These are phyloP conservation scores for Parastagonospora nodorum DNA, from an alignment of 2,329 filamentous ascomycete genomes.

Conservation along the genomic window DNA sequence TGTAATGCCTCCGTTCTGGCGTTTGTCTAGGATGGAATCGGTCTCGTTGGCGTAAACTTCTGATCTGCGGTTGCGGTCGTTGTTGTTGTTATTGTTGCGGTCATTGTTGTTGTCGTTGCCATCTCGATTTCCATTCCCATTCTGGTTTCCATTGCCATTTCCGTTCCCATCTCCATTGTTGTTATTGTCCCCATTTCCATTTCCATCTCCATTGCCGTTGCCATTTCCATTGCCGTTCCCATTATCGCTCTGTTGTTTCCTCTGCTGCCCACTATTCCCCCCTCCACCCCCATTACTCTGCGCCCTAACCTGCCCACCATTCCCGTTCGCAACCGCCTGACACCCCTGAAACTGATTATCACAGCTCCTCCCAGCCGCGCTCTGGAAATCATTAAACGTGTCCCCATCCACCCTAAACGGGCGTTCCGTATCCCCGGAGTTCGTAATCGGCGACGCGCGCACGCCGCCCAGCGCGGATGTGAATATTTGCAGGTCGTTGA, in stretches of 20 bases:
- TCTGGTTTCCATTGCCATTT: not conserved
- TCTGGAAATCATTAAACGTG: conserved; percentile 59
- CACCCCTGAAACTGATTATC: conserved; percentile 67
- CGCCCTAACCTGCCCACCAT: not conserved
- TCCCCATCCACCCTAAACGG: conserved; percentile 39
- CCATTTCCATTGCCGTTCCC: too few relatives aligned
- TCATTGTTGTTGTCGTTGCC: conserved; percentile 3
- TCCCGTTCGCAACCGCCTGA: conserved; percentile 25
- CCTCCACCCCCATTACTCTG: not conserved
- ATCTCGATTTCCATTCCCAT: not conserved
- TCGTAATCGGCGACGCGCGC: conserved; percentile 55
- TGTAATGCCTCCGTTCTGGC: conserved; percentile 15
- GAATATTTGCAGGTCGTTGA: conserved; percentile 45
- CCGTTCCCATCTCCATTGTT: not conserved
- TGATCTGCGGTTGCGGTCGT: not conserved
- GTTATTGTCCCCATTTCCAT: not conserved
- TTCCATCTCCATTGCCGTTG: too few relatives aligned
- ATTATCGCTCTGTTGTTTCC: not conserved
- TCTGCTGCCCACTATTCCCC: not conserved
- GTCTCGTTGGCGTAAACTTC: conserved; percentile 1
- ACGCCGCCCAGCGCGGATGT: conserved; percentile 57
- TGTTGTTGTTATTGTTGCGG: conserved; percentile 3
- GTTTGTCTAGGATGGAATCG: not conserved
- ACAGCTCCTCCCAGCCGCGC: conserved; percentile 65
- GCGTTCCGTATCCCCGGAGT: conserved; percentile 57